phyloP scores from a whole-genome alignment of 371 early-diverging fungal species.

The Lichtheimia corymbifera region DNA sequence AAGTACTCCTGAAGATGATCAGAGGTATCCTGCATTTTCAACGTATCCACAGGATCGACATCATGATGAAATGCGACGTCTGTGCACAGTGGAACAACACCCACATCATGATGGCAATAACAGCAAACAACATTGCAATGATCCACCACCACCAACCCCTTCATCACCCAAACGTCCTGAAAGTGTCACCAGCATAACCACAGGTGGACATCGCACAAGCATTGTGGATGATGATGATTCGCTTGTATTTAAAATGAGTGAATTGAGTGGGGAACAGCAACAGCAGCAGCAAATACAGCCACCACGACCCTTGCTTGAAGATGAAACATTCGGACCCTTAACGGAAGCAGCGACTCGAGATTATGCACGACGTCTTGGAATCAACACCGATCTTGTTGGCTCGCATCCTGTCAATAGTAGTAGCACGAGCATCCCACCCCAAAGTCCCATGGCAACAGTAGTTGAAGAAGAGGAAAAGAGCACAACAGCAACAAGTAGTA shows the following conservation, averaged over 20 bases:
- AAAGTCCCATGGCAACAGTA: constrained; percentile 3
- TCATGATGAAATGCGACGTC: constrained; percentile 20
- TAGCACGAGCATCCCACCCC: background rate
- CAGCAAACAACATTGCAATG: no score
- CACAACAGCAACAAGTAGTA: constrained; percentile 10
- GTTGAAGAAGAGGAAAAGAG: constrained; percentile 17
- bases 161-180: no score
- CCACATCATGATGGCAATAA: no score
- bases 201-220: constrained; percentile 1
- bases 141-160: no score
- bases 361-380: constrained; percentile 14
- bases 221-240: constrained; percentile 47
- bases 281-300: background rate
- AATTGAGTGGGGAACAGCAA: constrained; percentile 29
- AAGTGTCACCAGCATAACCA: background rate
- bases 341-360: constrained; percentile 16
- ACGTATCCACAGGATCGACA: constrained; percentile 27
- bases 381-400: constrained; percentile 12
- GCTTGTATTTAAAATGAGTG: constrained; percentile 52
- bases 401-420: no score
- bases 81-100: background rate
- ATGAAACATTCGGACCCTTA: constrained; percentile 1
- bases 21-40: constrained; percentile 16
- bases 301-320: background rate
- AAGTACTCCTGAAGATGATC: background rate